A percentile compares a stretch with the other conserved stretches of the same genome.
These are phyloP conservation scores for Dioscorea alata DNA, from an alignment of 106 monocot species.

Conservation along the genomic window DNA sequence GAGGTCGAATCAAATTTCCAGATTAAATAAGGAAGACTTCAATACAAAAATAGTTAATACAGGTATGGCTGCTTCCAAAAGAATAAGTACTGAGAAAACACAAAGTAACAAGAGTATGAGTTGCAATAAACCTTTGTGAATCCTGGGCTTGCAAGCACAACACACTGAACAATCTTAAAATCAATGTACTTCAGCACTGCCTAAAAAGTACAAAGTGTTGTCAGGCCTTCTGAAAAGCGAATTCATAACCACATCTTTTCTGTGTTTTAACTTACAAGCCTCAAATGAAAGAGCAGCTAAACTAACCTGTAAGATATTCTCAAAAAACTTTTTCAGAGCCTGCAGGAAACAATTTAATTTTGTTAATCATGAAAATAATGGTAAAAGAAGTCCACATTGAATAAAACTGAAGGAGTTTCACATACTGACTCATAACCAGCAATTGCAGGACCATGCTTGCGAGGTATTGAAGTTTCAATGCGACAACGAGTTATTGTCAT, in stretches of 20 bases:
- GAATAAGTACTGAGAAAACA: too few species aligned
- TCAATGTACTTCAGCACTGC: slow-evolving; percentile 85
- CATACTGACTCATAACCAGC: slow-evolving; percentile 96
- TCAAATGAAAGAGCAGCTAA: not conserved
- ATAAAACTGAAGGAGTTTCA: not conserved
- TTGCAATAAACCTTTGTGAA: slow-evolving; percentile 75
- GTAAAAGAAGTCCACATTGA: too few species aligned
- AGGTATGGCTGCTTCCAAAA: too few species aligned
- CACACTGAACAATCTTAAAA: slow-evolving; percentile 85
- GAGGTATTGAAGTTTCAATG: slow-evolving; percentile 88
- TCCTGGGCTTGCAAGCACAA: slow-evolving; percentile 94
- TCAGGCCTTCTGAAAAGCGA: slow-evolving; percentile 5
- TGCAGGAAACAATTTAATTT: slow-evolving; percentile 21
- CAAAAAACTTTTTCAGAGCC: slow-evolving; percentile 96
- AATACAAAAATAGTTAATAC: too few species aligned
- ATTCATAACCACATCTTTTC: not conserved
- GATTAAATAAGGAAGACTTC: too few species aligned
- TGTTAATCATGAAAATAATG: too few species aligned
- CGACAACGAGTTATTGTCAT: slow-evolving; percentile 79
- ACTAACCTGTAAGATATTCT: slow-evolving; percentile 91
- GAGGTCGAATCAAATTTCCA: too few species aligned
- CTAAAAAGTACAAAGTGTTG: slow-evolving; percentile 31
- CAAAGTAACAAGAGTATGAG: not conserved
- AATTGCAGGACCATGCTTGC: slow-evolving; percentile 94
- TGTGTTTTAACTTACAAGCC: slow-evolving; percentile 1